Percentiles rank a stretch among this genome's conserved stretches.
phyloP scores from a whole-genome alignment of 2,329 filamentous ascomycete genomes.

The Sporothrix phasma region DNA sequence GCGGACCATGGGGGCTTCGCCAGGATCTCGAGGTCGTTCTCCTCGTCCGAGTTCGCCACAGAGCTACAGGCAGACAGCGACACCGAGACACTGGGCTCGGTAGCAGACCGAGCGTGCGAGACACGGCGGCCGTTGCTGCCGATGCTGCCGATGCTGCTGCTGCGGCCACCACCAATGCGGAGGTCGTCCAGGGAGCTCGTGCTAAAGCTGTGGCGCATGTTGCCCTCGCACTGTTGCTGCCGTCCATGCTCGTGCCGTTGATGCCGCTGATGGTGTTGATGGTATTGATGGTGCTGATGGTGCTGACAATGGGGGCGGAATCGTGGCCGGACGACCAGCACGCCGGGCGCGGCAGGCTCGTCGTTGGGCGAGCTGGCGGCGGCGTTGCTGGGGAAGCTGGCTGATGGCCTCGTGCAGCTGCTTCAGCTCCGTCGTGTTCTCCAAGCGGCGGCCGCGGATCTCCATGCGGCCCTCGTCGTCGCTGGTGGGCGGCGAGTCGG shows the following conservation, averaged over 20 bases:
- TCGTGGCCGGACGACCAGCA: constrained; percentile 30
- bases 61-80: constrained; percentile 41
- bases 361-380: constrained; percentile 46
- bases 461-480: constrained; percentile 54
- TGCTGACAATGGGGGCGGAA: constrained; percentile 22
- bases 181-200: constrained; percentile 36
- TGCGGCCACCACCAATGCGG: constrained; percentile 20
- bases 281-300: constrained; percentile 10
- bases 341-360: constrained; percentile 27
- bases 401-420: constrained; percentile 77
- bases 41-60: constrained; percentile 48
- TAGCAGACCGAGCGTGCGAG: constrained; percentile 45
- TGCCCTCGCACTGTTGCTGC: constrained; percentile 24
- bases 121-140: constrained; percentile 35
- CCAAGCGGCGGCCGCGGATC: constrained; percentile 38
- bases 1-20: constrained; percentile 90
- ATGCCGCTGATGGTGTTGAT: constrained; percentile 9
- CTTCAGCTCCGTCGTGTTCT: constrained; percentile 49
- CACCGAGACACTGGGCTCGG: constrained; percentile 42
- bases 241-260: constrained; percentile 10
- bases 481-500: constrained; percentile 70
- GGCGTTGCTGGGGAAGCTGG: constrained; percentile 60
- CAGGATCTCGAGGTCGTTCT: constrained; percentile 48
- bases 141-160: constrained; percentile 38
- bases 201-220: constrained; percentile 39